phyloP scores from a whole-genome alignment of 1,284 basidiomycete species.

The Gymnopus androsaceus region DNA sequence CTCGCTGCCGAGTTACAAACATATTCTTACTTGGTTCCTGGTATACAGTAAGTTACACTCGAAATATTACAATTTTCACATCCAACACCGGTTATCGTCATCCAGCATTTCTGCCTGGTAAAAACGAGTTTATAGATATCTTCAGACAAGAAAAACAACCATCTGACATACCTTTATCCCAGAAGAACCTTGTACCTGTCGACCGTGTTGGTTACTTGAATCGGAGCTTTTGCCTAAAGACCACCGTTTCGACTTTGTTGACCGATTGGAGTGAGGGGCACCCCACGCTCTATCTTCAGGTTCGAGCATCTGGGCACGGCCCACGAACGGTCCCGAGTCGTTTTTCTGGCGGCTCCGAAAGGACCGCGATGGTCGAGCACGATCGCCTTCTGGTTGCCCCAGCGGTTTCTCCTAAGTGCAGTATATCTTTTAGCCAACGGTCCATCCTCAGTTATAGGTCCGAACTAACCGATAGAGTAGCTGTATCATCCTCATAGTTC shows the following conservation, averaged over 20 bases:
- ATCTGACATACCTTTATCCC: too few relatives aligned
- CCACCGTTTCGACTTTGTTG: conserved; percentile 10
- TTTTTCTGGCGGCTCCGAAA: background rate
- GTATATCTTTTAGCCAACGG: background rate
- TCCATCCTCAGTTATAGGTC: background rate
- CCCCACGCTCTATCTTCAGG: conserved; percentile 41
- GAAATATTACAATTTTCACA: background rate
- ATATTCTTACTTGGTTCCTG: background rate
- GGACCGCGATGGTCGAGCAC: background rate
- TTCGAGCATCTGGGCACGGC: conserved; percentile 33
- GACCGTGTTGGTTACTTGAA: background rate
- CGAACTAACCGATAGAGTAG: conserved; percentile 1
- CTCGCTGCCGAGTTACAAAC: too few relatives aligned
- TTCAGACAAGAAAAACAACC: conserved; percentile 15
- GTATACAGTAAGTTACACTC: background rate
- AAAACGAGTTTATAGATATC: background rate
- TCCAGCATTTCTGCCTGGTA: conserved; percentile 1
- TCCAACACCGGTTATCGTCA: conserved; percentile 1
- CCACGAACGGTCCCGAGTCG: background rate
- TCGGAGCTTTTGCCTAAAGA: conserved; percentile 1
- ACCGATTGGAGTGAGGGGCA: conserved; percentile 9
- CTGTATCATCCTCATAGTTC: conserved; percentile 3
- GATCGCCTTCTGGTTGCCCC: background rate
- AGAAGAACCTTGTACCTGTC: too few relatives aligned
- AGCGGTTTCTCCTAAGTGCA: background rate